These are phyloP conservation scores for Yamadazyma phyllophila DNA, from an alignment of 805 yeast species.

Conservation along the genomic window DNA sequence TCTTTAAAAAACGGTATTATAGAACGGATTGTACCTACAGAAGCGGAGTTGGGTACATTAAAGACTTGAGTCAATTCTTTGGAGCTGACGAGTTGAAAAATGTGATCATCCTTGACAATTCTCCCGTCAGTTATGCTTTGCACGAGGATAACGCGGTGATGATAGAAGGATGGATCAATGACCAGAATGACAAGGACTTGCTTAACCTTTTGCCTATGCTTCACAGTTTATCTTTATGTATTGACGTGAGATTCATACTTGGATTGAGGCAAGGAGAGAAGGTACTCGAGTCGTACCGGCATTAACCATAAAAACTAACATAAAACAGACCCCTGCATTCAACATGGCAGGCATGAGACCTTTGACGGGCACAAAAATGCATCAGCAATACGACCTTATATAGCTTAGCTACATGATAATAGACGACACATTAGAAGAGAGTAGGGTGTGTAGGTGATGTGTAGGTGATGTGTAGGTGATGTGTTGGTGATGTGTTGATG, in stretches of 20 bases:
- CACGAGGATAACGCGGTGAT: slow-evolving; percentile 87
- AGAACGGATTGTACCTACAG: slow-evolving; percentile 75
- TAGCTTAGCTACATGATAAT: background rate
- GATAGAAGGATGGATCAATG: slow-evolving; percentile 97
- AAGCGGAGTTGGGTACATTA: slow-evolving; percentile 80
- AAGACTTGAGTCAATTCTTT: slow-evolving; percentile 39
- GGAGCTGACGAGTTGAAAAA: slow-evolving; percentile 71
- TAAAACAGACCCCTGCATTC: background rate
- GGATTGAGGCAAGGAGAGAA: slow-evolving; percentile 73
- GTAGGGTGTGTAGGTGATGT: too few relatives aligned
- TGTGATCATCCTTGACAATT: slow-evolving; percentile 82
- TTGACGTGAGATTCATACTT: slow-evolving; percentile 79
- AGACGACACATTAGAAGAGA: background rate
- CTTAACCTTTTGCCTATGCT: slow-evolving; percentile 79
- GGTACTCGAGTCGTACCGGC: slow-evolving; percentile 42
- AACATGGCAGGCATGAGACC: slow-evolving; percentile 4
- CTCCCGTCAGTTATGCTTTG: slow-evolving; percentile 83
- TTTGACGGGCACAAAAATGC: too few relatives aligned
- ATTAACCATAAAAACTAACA: background rate
- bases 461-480: too few relatives aligned
- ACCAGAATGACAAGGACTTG: slow-evolving; percentile 85
- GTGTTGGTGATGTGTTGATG: too few relatives aligned
- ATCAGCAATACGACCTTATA: background rate
- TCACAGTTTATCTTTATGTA: slow-evolving; percentile 69
- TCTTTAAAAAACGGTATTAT: slow-evolving; percentile 62